phyloP scores from a whole-genome alignment of 2,329 filamentous ascomycete species.

The Ambrosiella xylebori region DNA sequence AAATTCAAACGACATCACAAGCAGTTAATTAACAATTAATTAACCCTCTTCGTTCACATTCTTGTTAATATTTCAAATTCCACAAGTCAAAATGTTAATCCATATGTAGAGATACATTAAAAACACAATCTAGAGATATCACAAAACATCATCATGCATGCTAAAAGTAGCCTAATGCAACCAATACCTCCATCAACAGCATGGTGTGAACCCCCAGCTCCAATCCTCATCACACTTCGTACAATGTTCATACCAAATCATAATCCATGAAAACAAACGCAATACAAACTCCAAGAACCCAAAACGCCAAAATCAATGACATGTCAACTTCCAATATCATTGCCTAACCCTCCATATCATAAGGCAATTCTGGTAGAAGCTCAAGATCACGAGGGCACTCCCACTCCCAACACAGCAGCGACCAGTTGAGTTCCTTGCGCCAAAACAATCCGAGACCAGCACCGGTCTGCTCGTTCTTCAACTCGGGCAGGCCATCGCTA shows the following conservation, averaged over 20 bases:
- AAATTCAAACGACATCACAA: too few relatives aligned
- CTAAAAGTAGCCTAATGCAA: not conserved
- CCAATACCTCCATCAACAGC: not conserved
- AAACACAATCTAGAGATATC: not conserved
- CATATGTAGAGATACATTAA: not conserved
- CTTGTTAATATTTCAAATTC: not conserved
- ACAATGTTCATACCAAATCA: too few relatives aligned
- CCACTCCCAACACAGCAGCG: constrained; percentile 66
- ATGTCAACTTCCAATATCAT: not conserved
- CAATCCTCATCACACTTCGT: too few relatives aligned
- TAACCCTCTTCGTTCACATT: too few relatives aligned
- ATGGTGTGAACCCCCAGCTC: too few relatives aligned
- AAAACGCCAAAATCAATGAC: not conserved
- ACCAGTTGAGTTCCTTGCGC: constrained; percentile 72
- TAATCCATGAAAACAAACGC: not conserved
- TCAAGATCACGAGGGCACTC: constrained; percentile 28
- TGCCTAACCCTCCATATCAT: constrained; percentile 11
- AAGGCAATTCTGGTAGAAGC: constrained; percentile 16
- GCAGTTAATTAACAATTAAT: too few relatives aligned
- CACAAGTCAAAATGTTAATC: not conserved
- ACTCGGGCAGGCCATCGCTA: constrained; percentile 26
- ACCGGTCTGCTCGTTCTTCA: constrained; percentile 28
- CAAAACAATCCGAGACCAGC: constrained; percentile 52
- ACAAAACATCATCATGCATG: not conserved
- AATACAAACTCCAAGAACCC: not conserved